phyloP scores from a whole-genome alignment of 2,329 filamentous ascomycete genomes.

The Plenodomus lindquistii region DNA sequence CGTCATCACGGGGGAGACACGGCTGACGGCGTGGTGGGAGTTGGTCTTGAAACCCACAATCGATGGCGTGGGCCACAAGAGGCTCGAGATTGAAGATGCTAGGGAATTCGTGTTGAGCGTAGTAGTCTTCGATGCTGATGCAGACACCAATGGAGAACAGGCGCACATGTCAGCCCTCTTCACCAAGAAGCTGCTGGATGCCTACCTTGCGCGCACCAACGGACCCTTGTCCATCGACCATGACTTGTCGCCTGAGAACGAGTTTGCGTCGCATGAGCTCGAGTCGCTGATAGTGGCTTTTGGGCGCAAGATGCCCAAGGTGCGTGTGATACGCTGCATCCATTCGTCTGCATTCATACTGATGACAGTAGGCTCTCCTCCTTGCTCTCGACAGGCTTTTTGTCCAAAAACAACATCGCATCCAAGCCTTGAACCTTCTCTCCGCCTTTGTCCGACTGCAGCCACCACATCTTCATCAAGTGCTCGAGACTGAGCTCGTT shows the following conservation, averaged over 20 bases:
- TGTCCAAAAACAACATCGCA: constrained; percentile 65
- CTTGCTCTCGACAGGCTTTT: constrained; percentile 67
- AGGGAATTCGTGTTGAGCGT: constrained; percentile 67
- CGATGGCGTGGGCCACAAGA: constrained; percentile 63
- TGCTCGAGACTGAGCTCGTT: constrained; percentile 73
- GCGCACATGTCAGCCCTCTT: constrained; percentile 55
- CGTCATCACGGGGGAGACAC: constrained; percentile 64
- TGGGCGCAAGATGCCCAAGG: constrained; percentile 71
- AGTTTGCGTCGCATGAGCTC: constrained; percentile 54
- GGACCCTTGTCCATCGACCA: constrained; percentile 43
- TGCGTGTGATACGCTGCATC: constrained; percentile 19
- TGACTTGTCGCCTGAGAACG: constrained; percentile 49
- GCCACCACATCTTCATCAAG: constrained; percentile 76
- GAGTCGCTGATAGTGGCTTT: constrained; percentile 58
- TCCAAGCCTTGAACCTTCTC: constrained; percentile 67
- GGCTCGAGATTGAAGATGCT: constrained; percentile 66
- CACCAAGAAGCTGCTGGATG: constrained; percentile 55
- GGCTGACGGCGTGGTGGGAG: constrained; percentile 74
- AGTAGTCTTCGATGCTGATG: constrained; percentile 64
- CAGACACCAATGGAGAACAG: constrained; percentile 54
- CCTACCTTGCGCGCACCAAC: constrained; percentile 49
- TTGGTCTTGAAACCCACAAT: constrained; percentile 61
- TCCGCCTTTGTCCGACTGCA: constrained; percentile 74
- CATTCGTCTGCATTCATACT: constrained; percentile 6
- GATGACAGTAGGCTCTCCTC: constrained; percentile 63